Conservation (phyloP, 1,139 yeast species). For the Hemisphaericaspora xylanilytica region DNA sequence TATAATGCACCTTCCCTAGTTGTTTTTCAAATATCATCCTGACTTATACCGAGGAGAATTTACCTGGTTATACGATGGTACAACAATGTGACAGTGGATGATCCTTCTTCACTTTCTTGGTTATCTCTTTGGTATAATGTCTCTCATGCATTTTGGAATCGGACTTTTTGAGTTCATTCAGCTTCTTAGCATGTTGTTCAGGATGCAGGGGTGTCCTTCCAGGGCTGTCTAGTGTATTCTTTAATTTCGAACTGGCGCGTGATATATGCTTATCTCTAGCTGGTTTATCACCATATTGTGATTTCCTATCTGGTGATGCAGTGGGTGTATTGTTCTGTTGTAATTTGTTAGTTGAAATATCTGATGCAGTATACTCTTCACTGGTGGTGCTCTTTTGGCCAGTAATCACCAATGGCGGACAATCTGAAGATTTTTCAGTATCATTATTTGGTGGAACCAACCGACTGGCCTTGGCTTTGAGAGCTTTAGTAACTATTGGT, state of each 20-base stretch:
- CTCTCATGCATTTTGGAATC: conserved; percentile 1
- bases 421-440: background rate
- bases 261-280: background rate
- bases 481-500: conserved; percentile 19
- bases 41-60: background rate
- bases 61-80: conserved; percentile 11
- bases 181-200: background rate
- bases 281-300: background rate
- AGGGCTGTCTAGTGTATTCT: no score
- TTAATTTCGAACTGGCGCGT: background rate
- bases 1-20: background rate
- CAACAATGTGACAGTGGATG: conserved; percentile 15
- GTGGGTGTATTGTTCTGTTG: background rate
- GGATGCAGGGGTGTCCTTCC: background rate
- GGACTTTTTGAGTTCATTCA: background rate
- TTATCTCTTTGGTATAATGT: conserved; percentile 6
- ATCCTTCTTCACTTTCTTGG: background rate
- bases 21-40: no score
- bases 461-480: background rate
- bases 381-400: background rate
- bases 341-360: background rate
- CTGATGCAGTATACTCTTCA: background rate
- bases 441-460: background rate
- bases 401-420: background rate
- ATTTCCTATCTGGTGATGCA: background rate